phyloP scores from a whole-genome alignment of 2,329 filamentous ascomycete species.

The Botrytis byssoidea region DNA sequence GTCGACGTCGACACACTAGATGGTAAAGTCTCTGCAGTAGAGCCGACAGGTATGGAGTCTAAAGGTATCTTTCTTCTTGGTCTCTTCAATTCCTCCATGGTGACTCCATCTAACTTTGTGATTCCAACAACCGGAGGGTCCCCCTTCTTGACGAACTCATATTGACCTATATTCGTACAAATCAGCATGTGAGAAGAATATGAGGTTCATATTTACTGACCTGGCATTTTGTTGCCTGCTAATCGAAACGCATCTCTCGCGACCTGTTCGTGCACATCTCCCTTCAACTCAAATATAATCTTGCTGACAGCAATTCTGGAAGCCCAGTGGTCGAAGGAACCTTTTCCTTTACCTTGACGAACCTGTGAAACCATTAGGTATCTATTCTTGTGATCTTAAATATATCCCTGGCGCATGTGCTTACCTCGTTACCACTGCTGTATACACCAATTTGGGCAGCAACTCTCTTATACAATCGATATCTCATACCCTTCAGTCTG shows the following conservation, averaged over 20 bases:
- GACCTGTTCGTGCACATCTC: slow-evolving; percentile 90
- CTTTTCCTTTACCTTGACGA: slow-evolving; percentile 99
- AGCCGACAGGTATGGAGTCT: slow-evolving; percentile 26
- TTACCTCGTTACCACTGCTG: slow-evolving; percentile 85
- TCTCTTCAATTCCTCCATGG: slow-evolving; percentile 77
- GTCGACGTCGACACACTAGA: slow-evolving; percentile 31
- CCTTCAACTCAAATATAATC: slow-evolving; percentile 89
- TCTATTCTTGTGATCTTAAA: neutral
- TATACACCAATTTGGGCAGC: slow-evolving; percentile 94
- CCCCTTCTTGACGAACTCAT: slow-evolving; percentile 91
- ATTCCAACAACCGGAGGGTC: slow-evolving; percentile 88
- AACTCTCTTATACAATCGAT: slow-evolving; percentile 87
- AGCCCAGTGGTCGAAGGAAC: slow-evolving; percentile 95
- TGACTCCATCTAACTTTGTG: slow-evolving; percentile 82
- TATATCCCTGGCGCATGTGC: slow-evolving; percentile 30
- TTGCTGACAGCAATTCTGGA: slow-evolving; percentile 85
- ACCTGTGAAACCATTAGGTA: slow-evolving; percentile 49
- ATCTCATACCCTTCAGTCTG: slow-evolving; percentile 85
- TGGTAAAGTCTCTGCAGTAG: slow-evolving; percentile 26
- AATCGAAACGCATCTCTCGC: slow-evolving; percentile 90
- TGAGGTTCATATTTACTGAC: slow-evolving; percentile 48
- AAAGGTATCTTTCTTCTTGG: slow-evolving; percentile 57
- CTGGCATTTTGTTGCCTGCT: slow-evolving; percentile 91
- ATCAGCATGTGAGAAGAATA: slow-evolving; percentile 23
- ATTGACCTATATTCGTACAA: slow-evolving; percentile 58